These are phyloP conservation scores for Microsporum ferrugineum DNA, from an alignment of 2,329 filamentous ascomycete genomes.

Conservation along the genomic window DNA sequence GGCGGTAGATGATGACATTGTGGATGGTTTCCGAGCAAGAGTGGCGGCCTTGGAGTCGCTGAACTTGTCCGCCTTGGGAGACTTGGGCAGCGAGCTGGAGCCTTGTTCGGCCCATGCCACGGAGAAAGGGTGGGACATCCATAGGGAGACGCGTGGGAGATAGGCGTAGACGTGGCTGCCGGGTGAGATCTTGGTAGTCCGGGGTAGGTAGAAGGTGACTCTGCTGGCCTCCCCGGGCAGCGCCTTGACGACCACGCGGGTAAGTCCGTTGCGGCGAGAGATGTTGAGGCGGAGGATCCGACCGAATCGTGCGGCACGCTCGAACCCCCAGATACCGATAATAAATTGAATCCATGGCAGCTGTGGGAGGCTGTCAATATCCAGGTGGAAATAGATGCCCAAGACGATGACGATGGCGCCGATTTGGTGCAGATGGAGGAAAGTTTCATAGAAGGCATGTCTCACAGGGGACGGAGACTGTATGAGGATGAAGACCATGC, in stretches of 20 bases:
- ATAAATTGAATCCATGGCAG: constrained; percentile 29
- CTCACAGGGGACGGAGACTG: constrained; percentile 37
- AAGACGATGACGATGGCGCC: constrained; percentile 33
- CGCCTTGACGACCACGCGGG: constrained; percentile 46
- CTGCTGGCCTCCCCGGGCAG: constrained; percentile 49
- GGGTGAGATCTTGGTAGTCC: constrained; percentile 42
- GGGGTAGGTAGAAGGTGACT: constrained; percentile 49
- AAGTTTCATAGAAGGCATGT: constrained; percentile 38
- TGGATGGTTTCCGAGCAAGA: background rate
- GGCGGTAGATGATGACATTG: constrained; percentile 5
- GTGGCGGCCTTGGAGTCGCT: background rate
- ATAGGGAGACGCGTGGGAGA: constrained; percentile 40
- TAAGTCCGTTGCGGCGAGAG: constrained; percentile 38
- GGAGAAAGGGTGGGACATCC: constrained; percentile 41
- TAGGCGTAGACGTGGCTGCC: constrained; percentile 52
- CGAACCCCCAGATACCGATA: constrained; percentile 30
- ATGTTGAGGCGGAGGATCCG: constrained; percentile 46
- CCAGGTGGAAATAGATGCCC: constrained; percentile 36
- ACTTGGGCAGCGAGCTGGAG: constrained; percentile 18
- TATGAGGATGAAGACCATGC: constrained; percentile 31
- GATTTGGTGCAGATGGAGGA: constrained; percentile 38
- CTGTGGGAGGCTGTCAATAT: constrained; percentile 33
- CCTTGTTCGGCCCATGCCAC: constrained; percentile 36
- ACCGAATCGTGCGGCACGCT: constrained; percentile 37
- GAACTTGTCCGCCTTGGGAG: constrained; percentile 6